These are phyloP conservation scores for Mangifera indica DNA, from an alignment of 345 rosid species.

Conservation along the genomic window DNA sequence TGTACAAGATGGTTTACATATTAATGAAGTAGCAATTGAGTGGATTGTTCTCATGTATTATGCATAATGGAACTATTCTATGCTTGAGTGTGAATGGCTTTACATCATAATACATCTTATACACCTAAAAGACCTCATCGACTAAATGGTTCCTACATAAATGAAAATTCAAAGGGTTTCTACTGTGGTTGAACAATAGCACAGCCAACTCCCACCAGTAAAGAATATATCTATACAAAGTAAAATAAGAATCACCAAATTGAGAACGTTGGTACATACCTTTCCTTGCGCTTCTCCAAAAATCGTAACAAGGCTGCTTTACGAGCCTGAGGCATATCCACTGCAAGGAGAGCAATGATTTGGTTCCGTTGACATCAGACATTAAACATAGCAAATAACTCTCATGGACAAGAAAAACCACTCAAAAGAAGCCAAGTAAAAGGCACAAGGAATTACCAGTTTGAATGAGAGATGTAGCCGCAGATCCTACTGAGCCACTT, in stretches of 20 bases:
- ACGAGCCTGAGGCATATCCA: conserved; percentile 75
- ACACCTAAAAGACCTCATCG: too few species aligned
- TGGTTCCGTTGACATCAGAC: neutral
- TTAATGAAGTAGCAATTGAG: neutral
- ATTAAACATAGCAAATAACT: neutral
- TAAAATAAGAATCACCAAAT: neutral
- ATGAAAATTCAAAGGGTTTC: neutral
- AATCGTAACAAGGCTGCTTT: conserved; percentile 83
- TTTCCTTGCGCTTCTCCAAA: conserved; percentile 79
- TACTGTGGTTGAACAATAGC: neutral
- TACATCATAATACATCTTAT: too few species aligned
- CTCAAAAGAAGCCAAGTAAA: neutral
- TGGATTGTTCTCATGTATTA: neutral
- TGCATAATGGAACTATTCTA: neutral
- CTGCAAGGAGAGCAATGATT: conserved; percentile 25
- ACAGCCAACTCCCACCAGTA: neutral
- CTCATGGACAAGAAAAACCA: neutral
- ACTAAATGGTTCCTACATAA: too few species aligned
- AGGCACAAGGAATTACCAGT: conserved; percentile 38
- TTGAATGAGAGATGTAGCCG: conserved; percentile 33
- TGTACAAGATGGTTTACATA: neutral
- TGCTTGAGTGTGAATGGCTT: too few species aligned
- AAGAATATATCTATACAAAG: conserved; percentile 1
- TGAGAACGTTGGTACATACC: conserved; percentile 37
- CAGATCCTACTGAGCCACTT: conserved; percentile 29